These are phyloP conservation scores for Amanita jacksonii DNA, from an alignment of 768 basidiomycete genomes.

Conservation along the genomic window DNA sequence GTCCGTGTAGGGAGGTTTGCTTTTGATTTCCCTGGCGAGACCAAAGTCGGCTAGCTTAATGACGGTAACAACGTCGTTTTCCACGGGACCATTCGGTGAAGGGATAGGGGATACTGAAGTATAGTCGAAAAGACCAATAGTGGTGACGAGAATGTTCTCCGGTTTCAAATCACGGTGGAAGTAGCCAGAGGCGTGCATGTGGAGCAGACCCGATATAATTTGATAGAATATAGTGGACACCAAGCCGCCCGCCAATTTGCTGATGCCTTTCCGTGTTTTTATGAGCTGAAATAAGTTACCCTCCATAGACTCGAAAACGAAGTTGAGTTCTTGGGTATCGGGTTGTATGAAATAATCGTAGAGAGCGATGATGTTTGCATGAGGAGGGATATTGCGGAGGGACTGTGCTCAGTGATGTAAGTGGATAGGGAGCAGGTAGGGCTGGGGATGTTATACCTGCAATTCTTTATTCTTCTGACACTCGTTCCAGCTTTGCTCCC, in stretches of 20 bases:
- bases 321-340: conserved; percentile 91
- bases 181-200: conserved; percentile 88
- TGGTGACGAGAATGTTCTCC: conserved; percentile 97
- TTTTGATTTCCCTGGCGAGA: conserved; percentile 82
- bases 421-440: too few species aligned
- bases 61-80: conserved; percentile 92
- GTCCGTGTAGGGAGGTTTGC: conserved; percentile 92
- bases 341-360: conserved; percentile 99
- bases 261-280: conserved; percentile 82
- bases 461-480: conserved; percentile 93
- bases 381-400: conserved; percentile 86
- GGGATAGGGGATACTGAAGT: conserved; percentile 66
- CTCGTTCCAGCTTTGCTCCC: conserved; percentile 99
- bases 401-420: conserved; percentile 43
- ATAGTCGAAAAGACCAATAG: conserved; percentile 92
- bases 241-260: conserved; percentile 93
- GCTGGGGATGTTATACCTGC: conserved; percentile 55
- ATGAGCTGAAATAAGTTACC: conserved; percentile 99
- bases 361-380: conserved; percentile 95
- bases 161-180: conserved; percentile 99
- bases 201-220: conserved; percentile 81
- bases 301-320: conserved; percentile 99
- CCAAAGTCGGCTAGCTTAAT: conserved; percentile 99
- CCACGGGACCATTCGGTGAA: conserved; percentile 53
- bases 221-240: conserved; percentile 93